Evolutionary conservation across 1,284 basidiomycete genomes (phyloP).

Genomic region (Rhodotorula sp.): DNA sequence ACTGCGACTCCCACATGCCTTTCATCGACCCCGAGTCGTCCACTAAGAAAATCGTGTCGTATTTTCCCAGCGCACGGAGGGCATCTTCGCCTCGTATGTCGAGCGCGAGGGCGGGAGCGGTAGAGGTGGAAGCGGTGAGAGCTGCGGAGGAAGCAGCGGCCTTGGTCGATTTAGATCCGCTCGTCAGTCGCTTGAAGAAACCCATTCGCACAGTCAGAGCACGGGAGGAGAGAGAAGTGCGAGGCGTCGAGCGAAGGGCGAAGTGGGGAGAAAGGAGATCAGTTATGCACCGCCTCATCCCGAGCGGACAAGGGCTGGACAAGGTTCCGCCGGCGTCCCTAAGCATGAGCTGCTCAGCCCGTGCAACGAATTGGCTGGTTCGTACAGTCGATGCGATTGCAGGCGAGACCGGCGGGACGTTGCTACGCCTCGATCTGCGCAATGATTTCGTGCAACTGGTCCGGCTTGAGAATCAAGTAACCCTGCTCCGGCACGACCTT

Average conservation of each 20-base stretch:
- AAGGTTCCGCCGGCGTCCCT: neutral
- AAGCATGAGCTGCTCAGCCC: no score
- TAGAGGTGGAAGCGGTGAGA: neutral
- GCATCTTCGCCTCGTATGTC: conserved; percentile 2
- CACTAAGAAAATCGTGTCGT: conserved; percentile 19
- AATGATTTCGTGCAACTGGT: conserved; percentile 68
- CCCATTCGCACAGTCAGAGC: neutral
- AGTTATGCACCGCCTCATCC: neutral
- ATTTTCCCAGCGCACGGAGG: neutral
- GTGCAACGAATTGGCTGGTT: no score
- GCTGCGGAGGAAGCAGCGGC: neutral
- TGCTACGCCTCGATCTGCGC: conserved; percentile 23
- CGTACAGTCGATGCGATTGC: neutral
- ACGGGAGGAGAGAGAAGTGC: neutral
- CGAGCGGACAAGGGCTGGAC: neutral
- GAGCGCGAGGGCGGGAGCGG: neutral
- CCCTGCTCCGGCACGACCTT: conserved; percentile 72
- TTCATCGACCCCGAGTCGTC: conserved; percentile 13
- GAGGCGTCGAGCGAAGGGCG: neutral
- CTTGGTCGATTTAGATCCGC: neutral
- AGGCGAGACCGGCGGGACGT: no score
- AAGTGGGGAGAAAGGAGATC: neutral
- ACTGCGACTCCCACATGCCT: conserved; percentile 13
- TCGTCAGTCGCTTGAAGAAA: neutral
- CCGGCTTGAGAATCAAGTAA: conserved; percentile 79